A percentile compares a stretch with the other conserved stretches of the same genome.
Conservation (phyloP, 2,329 filamentous ascomycete species). For the Colletotrichum sp. region DNA sequence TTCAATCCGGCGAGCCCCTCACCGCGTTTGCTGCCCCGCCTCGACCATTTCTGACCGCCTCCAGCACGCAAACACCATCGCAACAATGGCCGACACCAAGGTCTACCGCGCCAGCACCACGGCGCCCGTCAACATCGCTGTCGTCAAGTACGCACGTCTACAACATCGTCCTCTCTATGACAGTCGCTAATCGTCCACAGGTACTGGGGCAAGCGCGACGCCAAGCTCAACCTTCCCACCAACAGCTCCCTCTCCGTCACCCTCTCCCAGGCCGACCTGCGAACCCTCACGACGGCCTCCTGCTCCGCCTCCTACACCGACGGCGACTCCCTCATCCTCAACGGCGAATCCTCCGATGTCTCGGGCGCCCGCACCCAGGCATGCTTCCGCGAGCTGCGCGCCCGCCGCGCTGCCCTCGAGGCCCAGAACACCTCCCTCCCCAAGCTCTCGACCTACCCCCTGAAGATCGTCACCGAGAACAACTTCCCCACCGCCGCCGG, state of each 20-base stretch:
- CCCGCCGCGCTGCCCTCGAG: conserved; percentile 79
- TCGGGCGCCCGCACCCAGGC: conserved; percentile 90
- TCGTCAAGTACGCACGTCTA: conserved; percentile 77
- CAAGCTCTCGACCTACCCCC: conserved; percentile 76
- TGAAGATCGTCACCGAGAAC: conserved; percentile 93
- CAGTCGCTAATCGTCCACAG: conserved; percentile 29
- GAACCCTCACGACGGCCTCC: conserved; percentile 94
- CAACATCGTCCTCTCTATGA: conserved; percentile 34
- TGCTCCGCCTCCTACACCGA: conserved; percentile 76
- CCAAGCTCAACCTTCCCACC: conserved; percentile 93
- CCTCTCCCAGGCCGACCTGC: conserved; percentile 90
- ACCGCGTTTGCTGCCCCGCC: not conserved
- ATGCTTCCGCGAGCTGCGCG: conserved; percentile 85
- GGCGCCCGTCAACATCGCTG: conserved; percentile 96
- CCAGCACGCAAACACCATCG: conserved; percentile 1
- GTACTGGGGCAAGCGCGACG: conserved; percentile 97
- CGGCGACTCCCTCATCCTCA: conserved; percentile 79
- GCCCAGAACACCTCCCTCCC: conserved; percentile 74
- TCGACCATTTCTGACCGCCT: conserved; percentile 23
- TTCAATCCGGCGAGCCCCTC: not conserved
- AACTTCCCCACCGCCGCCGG: conserved; percentile 99
- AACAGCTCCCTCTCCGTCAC: conserved; percentile 98
- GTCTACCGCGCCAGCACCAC: conserved; percentile 95
- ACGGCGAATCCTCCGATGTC: conserved; percentile 82
- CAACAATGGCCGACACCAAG: conserved; percentile 52